Conservation (phyloP, 2,329 filamentous ascomycete species). For the Alternaria arbusti region DNA sequence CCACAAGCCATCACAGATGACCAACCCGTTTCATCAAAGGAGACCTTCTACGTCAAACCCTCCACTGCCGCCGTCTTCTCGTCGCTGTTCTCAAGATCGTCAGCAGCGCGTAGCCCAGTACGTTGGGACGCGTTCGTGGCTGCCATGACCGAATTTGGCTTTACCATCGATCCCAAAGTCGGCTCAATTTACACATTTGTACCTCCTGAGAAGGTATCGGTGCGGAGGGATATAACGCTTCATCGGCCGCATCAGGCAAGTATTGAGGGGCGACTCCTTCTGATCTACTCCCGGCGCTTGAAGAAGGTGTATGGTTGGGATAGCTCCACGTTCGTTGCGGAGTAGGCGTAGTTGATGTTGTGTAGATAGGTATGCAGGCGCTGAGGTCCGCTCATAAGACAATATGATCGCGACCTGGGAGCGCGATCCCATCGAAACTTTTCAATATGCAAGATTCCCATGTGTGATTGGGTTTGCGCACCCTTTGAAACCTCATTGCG, state of each 20-base stretch:
- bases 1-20: background rate
- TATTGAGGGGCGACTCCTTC: slow-evolving; percentile 18
- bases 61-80: slow-evolving; percentile 51
- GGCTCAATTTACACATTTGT: slow-evolving; percentile 22
- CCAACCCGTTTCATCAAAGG: background rate
- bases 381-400: background rate
- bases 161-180: slow-evolving; percentile 13
- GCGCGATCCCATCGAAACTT: background rate
- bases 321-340: slow-evolving; percentile 12
- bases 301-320: slow-evolving; percentile 20
- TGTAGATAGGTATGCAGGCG: background rate
- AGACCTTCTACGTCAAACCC: slow-evolving; percentile 47
- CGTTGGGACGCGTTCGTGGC: slow-evolving; percentile 19
- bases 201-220: slow-evolving; percentile 9
- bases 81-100: slow-evolving; percentile 31
- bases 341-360: background rate
- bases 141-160: slow-evolving; percentile 22
- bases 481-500: background rate
- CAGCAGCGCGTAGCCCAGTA: slow-evolving; percentile 28
- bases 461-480: background rate
- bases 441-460: background rate
- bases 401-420: background rate
- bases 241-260: slow-evolving; percentile 23
- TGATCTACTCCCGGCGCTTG: slow-evolving; percentile 16
- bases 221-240: slow-evolving; percentile 10